Base-by-base conservation (phyloP, 768 basidiomycete species). In the Lepiota venenata region DNA sequence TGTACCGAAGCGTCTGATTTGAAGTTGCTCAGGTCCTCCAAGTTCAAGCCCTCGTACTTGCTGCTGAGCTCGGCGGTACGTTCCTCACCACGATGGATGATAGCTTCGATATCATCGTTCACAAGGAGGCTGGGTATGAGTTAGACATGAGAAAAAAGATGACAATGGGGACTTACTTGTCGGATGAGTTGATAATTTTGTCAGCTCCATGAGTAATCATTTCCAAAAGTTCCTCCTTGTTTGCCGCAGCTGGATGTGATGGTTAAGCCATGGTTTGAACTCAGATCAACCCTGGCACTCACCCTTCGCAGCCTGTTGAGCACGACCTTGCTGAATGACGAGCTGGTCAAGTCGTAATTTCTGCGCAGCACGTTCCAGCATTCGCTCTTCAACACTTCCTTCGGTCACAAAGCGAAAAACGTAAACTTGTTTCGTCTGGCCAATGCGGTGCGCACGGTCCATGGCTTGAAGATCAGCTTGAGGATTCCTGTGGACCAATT, bases 121-220 rank as follows among this genome's bases (percentile, higher is more conserved):
- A 95, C 79, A 57, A 88, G 66, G 52, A 86, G 68, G 38, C 92
- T 94, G 54, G 14, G 25, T 18, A 37, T 50, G 29, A 6, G 5
- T 22, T 35, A 36, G 29, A 40, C 22, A 11, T 35, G 9, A 15
- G 8, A 32, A 20, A 12, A 21, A 39, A 29, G 8, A 51, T 0
- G 16, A 29, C 20, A 35, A 38, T 36, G 39, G 9, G 3, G 11
- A 71, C 87, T 57, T 53, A 93, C 91, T 84, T 82, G 12, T 90
- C 87, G 0, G 70, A 67, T 3, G 85, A 74, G 64, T 88, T 96
- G 68, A 98, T 94, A 53, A 99, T 98, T 69, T 93, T 90, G 67
- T 98, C 96, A 0, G 94, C 96, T 16, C 97, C 96, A 63, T 96
- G 93, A 5, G 94, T 87, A 56, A 99, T 98, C 93, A 98, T 99